Base-by-base conservation (phyloP, 179 eudicot species). In the Silene noctiflora region DNA sequence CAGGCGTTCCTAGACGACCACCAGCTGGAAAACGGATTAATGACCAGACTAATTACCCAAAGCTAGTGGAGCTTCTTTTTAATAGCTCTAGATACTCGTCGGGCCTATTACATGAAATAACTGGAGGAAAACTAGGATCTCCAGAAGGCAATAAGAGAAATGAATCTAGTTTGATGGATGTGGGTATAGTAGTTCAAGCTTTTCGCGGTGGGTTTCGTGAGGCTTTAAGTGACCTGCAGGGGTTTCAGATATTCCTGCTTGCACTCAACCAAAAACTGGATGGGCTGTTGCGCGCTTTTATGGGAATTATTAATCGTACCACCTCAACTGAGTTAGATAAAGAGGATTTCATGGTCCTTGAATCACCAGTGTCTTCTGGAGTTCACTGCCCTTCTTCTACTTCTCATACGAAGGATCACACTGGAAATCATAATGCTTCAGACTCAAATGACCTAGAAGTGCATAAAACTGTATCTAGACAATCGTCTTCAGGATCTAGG, bases 1-100 rank as follows among this genome's bases (percentile, higher is more conserved):
- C 98, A 73, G 94, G 94, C 78, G 97, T 96, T 73, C 98, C 99
- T 81, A 94, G 99, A 55, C 88, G 98, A 74, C 99, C 99, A 65
- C 99, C 99, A 68, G 97, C 91, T 75, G 91, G 92, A 6, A 93
- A 91, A 81, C 99, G 98, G 69, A 77, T 87, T 67, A 90, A 84
- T 83, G 99, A 96, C 82, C 98, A 91, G 75, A 85, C 81, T 76
- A 93, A 85, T 78, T 96, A 93, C 79, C 99, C 99, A 14, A 91
- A 90, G 78, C 78, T 96, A 46, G 94, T 96, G 81, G 99, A 96
- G 89, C 94, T 96, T 81, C 89, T 93, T 69, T 88, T 93, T 69
- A 96, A 96, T 82, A 91, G 94, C 85, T 84, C 90, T 29, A 83
- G 83, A 33, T 93, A 91, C 81, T 89, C 99, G 25, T 91, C 97